Conservation (phyloP, 768 basidiomycete species). For the Fibroporia radiculosa region DNA sequence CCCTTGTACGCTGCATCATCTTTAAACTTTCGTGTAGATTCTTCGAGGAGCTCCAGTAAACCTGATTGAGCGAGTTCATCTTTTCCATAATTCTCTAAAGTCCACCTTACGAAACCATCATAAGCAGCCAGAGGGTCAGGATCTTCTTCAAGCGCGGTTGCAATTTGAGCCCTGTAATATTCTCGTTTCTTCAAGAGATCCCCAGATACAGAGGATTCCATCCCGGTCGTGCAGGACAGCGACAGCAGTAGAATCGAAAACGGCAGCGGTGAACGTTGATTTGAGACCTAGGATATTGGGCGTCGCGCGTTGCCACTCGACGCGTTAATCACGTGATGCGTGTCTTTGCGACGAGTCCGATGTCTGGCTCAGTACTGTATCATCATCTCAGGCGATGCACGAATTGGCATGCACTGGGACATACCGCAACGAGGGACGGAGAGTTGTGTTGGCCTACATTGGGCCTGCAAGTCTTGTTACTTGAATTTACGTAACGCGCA, state of each 20-base stretch:
- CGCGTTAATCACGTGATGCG: conserved; percentile 3
- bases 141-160: conserved; percentile 55
- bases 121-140: conserved; percentile 86
- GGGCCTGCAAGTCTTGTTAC: no score
- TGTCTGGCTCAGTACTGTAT: no score
- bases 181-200: conserved; percentile 18
- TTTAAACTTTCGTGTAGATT: conserved; percentile 75
- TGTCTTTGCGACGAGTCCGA: background rate
- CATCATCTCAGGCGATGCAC: no score
- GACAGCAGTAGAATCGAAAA: background rate
- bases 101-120: conserved; percentile 86
- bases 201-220: conserved; percentile 1
- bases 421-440: no score
- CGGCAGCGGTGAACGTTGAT: background rate
- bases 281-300: background rate
- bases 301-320: background rate
- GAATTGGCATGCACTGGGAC: no score
- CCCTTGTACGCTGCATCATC: conserved; percentile 78
- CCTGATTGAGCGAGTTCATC: conserved; percentile 64
- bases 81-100: conserved; percentile 65
- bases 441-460: no score
- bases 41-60: conserved; percentile 74
- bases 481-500: no score
- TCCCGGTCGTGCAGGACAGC: no score
- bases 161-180: conserved; percentile 31